Evolutionary conservation across 352 stramenopile species (phyloP).

Genomic region (Phytophthora ramorum): DNA sequence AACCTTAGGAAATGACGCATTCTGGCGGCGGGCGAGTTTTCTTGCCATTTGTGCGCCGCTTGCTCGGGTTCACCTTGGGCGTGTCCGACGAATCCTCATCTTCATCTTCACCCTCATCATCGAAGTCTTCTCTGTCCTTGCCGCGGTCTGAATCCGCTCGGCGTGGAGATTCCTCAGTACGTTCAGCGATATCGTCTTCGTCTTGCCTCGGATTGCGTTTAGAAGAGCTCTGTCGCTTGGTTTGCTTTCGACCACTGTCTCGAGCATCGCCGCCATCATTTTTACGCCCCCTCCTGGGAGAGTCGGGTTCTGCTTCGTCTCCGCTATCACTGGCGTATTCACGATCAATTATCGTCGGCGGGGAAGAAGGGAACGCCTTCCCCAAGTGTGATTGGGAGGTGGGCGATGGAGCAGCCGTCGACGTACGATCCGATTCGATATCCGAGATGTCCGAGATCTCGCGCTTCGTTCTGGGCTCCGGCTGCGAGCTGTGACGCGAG

Average conservation of each 20-base stretch:
- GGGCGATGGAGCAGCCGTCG: conserved; percentile 27
- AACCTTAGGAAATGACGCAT: conserved; percentile 42
- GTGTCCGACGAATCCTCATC: conserved; percentile 5
- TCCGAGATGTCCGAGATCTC: conserved; percentile 54
- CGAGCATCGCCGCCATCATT: conserved; percentile 15
- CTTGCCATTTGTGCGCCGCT: conserved; percentile 75
- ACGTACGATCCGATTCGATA: conserved; percentile 34
- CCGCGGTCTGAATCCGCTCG: conserved; percentile 6
- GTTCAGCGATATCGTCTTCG: background rate
- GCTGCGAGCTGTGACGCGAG: conserved; percentile 22
- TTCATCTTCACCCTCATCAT: conserved; percentile 23
- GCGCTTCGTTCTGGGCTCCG: conserved; percentile 35
- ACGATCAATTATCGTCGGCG: conserved; percentile 26
- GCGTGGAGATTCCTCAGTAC: conserved; percentile 15
- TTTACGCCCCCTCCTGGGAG: conserved; percentile 17
- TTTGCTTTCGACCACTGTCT: conserved; percentile 8
- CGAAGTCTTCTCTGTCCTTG: conserved; percentile 20
- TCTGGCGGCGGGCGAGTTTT: conserved; percentile 49
- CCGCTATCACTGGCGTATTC: conserved; percentile 35
- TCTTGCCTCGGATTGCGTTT: conserved; percentile 1
- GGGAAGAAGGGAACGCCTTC: conserved; percentile 18
- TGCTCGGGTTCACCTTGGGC: conserved; percentile 41
- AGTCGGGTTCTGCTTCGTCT: conserved; percentile 17
- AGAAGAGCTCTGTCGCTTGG: conserved; percentile 5
- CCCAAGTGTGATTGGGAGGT: conserved; percentile 14